Evolutionary conservation across 495 filamentous ascomycete species (phyloP), one percentile per base, ranked within the genome.

Genomic region (Chaetomidium leptoderma): DNA sequence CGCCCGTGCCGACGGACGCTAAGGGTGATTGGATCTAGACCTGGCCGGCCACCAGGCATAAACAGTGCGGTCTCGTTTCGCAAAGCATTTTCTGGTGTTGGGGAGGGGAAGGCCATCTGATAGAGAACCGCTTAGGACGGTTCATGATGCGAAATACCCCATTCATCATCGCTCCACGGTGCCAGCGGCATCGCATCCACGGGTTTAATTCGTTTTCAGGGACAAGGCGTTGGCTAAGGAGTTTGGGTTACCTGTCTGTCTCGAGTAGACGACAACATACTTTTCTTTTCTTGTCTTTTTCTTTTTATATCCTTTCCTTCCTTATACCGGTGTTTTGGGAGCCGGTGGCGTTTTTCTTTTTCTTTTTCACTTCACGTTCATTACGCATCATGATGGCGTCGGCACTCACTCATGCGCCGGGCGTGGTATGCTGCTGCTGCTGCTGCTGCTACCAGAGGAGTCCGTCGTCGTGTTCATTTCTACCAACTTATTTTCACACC

Each of bases 1-100:
- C 43, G 10, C 36, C 58, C 10, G 17, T 27, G 4, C 29, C 50
- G 27, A 39, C 30, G 13, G 42, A 54, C 24, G 44, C 53, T 39
- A 70, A 66, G 57, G 42, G 52, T 23, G 65, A 63, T 17, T 71
- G 68, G 68, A 71, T 71, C 19, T 60, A 63, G 11, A 21, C 16
- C 24, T 13, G 13, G 35, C 14, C 14, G 29, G 27, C 7, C 10
- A 17, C 33, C 23, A 19, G 14, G 23, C 43, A 13, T 30, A 51
- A 46, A 52, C 33, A 35, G 43, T 55, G 52, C 36, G 50, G 43
- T 6, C 27, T 26, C 13, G 35, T 45, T 46, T 55, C 36, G n/a
- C 21, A 55, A 55, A 55, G 61, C 64, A 67, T 67, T 65, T 65
- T 58, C 58, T 27, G 65, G 65, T 65, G 63, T 68, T 65, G 42